Evolutionary conservation across 106 monocot species (phyloP), one percentile per base, ranked within the genome.

Genomic region (Platanthera zijinensis): DNA sequence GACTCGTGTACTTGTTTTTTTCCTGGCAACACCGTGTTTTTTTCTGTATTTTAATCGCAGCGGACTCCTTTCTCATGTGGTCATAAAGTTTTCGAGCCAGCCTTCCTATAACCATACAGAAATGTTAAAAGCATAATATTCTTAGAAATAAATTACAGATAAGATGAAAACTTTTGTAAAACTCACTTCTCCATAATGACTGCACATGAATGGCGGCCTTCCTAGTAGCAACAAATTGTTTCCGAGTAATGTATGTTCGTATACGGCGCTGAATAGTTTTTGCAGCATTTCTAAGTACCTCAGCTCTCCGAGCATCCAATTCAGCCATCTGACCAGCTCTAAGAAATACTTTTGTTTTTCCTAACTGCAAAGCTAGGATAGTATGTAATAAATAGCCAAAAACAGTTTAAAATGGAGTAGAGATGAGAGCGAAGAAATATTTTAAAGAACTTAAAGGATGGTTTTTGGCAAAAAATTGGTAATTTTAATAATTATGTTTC

Each of bases 311-410:
- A 73, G 89, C 92, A 88, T 99, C 99, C 78, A 99, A 84, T 51
- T 94, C 92, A 72, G 94, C 99, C 99, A 99, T 99, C 81, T 99
- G 99, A 81, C 99, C 99, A 83, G 99, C 99, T 84, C 99, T 87
- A 66, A 99, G 85, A 67, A 99, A 99, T 25, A 99, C 88, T 75
- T 94, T 99, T 74, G 92, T 99, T 82, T 90, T 99, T 47, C 99
- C 99, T 74, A 99, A 90, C 99, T 99, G 88, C 62, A 85, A 10
- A 85, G 83, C 72, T 47, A 68, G 45, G 12, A 48, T 11, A 30
- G 39, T 28, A 57, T n/a, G 6, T 25, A 15, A 72, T 72, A 9
- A 79, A 80, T 67, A 80, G 67, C 51, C 64, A 64, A 46, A 80
- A 80, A 15, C 22, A 74, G 50, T 50, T 11, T 39, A 48, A 70